Base-by-base conservation (phyloP, 129 eudicot species). In the Flaveria linearis region DNA sequence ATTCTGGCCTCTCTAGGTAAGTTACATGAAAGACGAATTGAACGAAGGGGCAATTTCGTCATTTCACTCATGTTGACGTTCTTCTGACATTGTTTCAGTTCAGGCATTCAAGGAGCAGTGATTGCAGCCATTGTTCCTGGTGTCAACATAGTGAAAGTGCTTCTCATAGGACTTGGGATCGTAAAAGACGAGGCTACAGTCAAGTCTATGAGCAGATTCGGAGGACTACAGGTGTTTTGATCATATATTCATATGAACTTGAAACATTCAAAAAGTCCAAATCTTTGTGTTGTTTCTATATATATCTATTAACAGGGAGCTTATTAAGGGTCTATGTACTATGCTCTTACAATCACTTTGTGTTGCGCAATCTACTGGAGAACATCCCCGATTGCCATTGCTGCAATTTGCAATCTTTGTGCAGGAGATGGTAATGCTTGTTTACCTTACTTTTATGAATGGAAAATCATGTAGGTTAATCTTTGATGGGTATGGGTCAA, bases 1-100 rank as follows among this genome's bases (percentile, higher is more conserved):
- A 61, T 90, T 92, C 85, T 93, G 98, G 98, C 98, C 98, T 72
- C 86, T 93, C 68, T 91, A 93, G 98, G 98, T 90, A 88, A 36
- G 41, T 36, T 36, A 36, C 41, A 36, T 36, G 41, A 36, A 7
- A 36, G 41, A 36, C 41, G 41, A 36, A 36, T 36, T 36, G 1
- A 36, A 36, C 41, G 41, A 36, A 36, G 41, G 41, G 41, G 41
- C 41, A 36, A 36, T 36, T 36, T 36, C 7, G 7, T 36, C 7
- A 36, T 36, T 36, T 36, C 41, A 30, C 43, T 74, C 50, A 18
- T 64, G 50, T 45, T 45, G 53, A 64, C 66, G 50, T 53, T 33
- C 9, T 53, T 33, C n/a, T 25, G 12, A 36, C 75, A 52, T 81
- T 67, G 22, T 82, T 67, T 17, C 97, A 93, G 97, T 77, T 81